Conservation (phyloP, 352 stramenopile species). For the Globisporangium carolinianum region DNA sequence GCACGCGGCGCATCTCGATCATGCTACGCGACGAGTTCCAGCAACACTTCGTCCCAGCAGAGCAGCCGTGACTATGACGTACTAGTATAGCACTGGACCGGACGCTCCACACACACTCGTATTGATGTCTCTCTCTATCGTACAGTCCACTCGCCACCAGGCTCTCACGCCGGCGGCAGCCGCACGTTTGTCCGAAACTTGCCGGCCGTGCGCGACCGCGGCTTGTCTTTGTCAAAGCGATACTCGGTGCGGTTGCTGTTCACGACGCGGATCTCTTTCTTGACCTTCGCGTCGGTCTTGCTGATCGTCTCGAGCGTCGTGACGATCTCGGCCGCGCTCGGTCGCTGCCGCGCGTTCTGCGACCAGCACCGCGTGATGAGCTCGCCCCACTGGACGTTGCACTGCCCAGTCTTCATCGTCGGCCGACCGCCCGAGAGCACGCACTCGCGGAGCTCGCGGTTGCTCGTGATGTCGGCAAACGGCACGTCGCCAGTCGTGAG, state of each 20-base stretch:
- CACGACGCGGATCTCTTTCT: constrained; percentile 57
- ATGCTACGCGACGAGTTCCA: no score
- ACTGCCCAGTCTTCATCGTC: constrained; percentile 67
- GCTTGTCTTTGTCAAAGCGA: constrained; percentile 51
- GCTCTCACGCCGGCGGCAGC: constrained; percentile 21
- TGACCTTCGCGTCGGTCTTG: constrained; percentile 58
- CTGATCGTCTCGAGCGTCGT: constrained; percentile 73
- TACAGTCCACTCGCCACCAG: constrained; percentile 4
- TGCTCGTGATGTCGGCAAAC: constrained; percentile 57
- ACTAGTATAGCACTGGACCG: no score
- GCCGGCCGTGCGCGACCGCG: constrained; percentile 35
- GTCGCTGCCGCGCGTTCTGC: constrained; percentile 58
- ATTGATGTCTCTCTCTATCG: constrained; percentile 8
- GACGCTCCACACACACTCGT: no score
- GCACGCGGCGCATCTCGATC: no score
- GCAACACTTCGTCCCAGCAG: no score
- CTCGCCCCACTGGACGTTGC: constrained; percentile 80
- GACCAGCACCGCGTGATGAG: constrained; percentile 83
- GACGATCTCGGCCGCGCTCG: constrained; percentile 77
- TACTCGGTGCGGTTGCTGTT: constrained; percentile 82
- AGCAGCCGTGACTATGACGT: no score
- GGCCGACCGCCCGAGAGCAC: constrained; percentile 70
- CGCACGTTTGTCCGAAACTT: constrained; percentile 69
- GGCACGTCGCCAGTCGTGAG: constrained; percentile 78
- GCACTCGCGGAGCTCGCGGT: constrained; percentile 69